A percentile compares a stretch with the other conserved stretches of the same genome.
phyloP scores from a whole-genome alignment of 2,329 filamentous ascomycete species.

The Thielaviopsis populi region DNA sequence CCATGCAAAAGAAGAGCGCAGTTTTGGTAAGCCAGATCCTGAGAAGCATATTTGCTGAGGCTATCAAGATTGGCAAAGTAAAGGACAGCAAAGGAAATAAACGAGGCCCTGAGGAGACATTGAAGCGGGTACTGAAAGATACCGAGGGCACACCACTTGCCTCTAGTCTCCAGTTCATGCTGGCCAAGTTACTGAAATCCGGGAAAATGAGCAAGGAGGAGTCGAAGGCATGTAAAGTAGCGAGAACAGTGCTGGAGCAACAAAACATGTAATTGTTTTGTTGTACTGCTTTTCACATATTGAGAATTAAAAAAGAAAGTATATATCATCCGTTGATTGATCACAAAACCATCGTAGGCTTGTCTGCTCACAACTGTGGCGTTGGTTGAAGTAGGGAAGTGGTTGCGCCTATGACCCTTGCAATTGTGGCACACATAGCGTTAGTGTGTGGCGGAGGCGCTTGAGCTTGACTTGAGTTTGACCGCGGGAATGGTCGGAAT shows the following conservation, averaged over 20 bases:
- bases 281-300: background rate
- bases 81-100: constrained; percentile 25
- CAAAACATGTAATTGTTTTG: constrained; percentile 15
- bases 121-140: constrained; percentile 52
- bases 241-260: constrained; percentile 26
- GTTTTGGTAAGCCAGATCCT: constrained; percentile 70
- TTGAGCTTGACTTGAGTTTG: constrained; percentile 12
- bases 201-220: constrained; percentile 28
- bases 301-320: constrained; percentile 6
- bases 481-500: constrained; percentile 15
- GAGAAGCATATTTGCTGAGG: constrained; percentile 57
- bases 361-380: background rate
- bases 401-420: constrained; percentile 6
- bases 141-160: constrained; percentile 53
- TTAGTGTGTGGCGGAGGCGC: constrained; percentile 1
- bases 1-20: constrained; percentile 59
- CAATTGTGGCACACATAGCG: background rate
- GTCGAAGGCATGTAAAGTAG: constrained; percentile 33
- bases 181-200: constrained; percentile 59
- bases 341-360: no score
- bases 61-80: constrained; percentile 29
- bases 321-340: background rate
- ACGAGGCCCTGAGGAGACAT: constrained; percentile 29
- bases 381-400: constrained; percentile 5
- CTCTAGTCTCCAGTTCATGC: constrained; percentile 62